Evolutionary conservation across 192 early-diverging fungal species (phyloP), one percentile per base, ranked within the genome.

Genomic region (Geranomyces variabilis): DNA sequence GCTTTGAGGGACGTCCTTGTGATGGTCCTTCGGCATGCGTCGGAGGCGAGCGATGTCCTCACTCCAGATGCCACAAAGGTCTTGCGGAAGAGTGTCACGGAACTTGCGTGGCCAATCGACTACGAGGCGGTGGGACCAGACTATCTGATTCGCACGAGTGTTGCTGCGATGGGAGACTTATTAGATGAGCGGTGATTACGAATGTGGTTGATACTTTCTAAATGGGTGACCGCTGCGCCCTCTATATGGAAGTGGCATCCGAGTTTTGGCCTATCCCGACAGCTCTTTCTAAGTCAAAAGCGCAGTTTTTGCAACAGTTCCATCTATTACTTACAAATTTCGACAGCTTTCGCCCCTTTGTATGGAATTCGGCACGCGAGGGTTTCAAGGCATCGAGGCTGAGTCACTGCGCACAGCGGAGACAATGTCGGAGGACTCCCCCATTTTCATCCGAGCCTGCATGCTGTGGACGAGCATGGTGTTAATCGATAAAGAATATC

Each of bases 1-100:
- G 44, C 33, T 43, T n/a, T 21, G 21, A 22, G 43, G 2, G 43
- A 41, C 43, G 63, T 45, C 21, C 63, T 64, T 21, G 15, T 64
- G 21, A 41, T 64, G 63, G 63, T 45, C 28, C 43, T 64, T 19
- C 21, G 43, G 44, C 63, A 29, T 45, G 17, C 34, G 29, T 29
- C 63, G 1, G 34, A 19, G 29, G 44, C 33, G 1, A 45, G 63
- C 41, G 63, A 22, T 45, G 43, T 64, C 21, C 43, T 64, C 6
- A 64, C 44, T 64, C 41, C 63, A 41, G 63, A 64, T 29, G 63
- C 63, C 6, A 41, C 41, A 45, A 45, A 64, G 33, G 63, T 64
- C 19, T 36, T 64, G 43, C 63, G 63, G 21, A 64, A 64, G 63
- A 64, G 58, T 34, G 17, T 60, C 58, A 34, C 58, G 17, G 31